Percentiles rank a stretch among this genome's conserved stretches.
Conservation (phyloP, 169 alveolate genomes). For the Cryptosporidium viatorum region DNA sequence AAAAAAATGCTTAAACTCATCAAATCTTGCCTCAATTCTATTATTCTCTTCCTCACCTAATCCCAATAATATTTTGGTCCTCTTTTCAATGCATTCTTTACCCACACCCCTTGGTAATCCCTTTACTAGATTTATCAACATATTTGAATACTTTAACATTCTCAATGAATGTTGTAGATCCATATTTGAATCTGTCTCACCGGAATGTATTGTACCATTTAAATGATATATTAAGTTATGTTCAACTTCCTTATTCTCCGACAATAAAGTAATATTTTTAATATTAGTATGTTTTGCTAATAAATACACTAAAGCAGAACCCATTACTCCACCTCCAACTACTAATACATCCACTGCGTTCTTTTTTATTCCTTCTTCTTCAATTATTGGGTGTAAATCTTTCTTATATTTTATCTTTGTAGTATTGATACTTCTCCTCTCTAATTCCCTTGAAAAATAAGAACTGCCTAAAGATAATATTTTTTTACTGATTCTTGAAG, state of each 20-base stretch:
- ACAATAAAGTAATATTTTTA: slow-evolving; percentile 2
- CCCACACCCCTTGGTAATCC: neutral
- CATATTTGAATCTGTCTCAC: slow-evolving; percentile 10
- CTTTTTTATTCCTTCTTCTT: neutral
- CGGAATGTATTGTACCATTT: slow-evolving; percentile 8
- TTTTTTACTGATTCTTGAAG: neutral
- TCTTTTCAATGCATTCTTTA: neutral
- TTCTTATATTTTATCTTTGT: neutral
- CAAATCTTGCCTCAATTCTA: slow-evolving; percentile 13
- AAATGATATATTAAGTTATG: neutral
- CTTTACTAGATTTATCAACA: neutral
- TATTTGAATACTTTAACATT: neutral
- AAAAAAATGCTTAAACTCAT: slow-evolving; percentile 10
- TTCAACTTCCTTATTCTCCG: neutral
- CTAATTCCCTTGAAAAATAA: neutral
- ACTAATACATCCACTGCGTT: slow-evolving; percentile 21
- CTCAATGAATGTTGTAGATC: slow-evolving; percentile 1
- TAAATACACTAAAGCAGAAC: slow-evolving; percentile 16
- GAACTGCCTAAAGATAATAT: neutral
- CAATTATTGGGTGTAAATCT: slow-evolving; percentile 9
- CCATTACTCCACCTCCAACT: slow-evolving; percentile 43
- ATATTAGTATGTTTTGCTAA: slow-evolving; percentile 7
- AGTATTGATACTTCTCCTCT: neutral
- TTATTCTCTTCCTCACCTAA: slow-evolving; percentile 30
- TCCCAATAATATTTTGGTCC: slow-evolving; percentile 23